Base-by-base conservation (phyloP, 805 yeast genomes). In the Blastobotrys muscicola region DNA sequence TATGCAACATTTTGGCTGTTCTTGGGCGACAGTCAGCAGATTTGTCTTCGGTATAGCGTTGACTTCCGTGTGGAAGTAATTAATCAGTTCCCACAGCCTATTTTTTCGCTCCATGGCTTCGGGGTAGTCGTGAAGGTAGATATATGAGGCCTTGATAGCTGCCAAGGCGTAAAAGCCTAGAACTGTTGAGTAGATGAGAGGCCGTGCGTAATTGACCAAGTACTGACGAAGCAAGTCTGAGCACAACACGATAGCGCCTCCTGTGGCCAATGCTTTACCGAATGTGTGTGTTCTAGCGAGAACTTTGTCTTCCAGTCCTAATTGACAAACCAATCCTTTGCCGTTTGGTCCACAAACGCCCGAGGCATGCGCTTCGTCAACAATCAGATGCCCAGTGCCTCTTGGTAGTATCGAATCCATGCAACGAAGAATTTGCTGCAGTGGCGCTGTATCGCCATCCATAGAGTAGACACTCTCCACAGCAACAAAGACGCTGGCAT, bases 361-460 rank as follows among this genome's bases (percentile, higher is more conserved):
- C 51, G 86, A 82, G 4, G 95, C 85, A 61, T 85, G 95, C 8
- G 95, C 95, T 60, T 85, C 95, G 59, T 85, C 95, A 41, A 85
- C 81, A 52, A 81, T 84, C 16, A 85, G 63, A 52, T 81, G 82
- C 56, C 85, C 80, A 49, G 81, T 82, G 61, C 15, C 36, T 14
- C 10, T 8, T 3, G 46, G 49, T 32, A 48, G 34, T 10, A 26
- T 29, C 23, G 37, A 13, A 9, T 43, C 41, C 15, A 42, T 13
- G 7, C 32, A 12, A 5, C 29, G 12, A 12, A 45, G 43, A n/a
- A 48, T 30, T 12, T 37, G 36, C 20, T 16, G 15, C 15, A 53
- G 29, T 3, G 57, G 57, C 4, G 51, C 47, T 4, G 46, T 33
- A 35, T 53, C 57, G 13, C 57, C 57, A 41, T 53, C 57, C 57